Conservation (phyloP, 2,329 filamentous ascomycete genomes). For the Dendryphion nanum region DNA sequence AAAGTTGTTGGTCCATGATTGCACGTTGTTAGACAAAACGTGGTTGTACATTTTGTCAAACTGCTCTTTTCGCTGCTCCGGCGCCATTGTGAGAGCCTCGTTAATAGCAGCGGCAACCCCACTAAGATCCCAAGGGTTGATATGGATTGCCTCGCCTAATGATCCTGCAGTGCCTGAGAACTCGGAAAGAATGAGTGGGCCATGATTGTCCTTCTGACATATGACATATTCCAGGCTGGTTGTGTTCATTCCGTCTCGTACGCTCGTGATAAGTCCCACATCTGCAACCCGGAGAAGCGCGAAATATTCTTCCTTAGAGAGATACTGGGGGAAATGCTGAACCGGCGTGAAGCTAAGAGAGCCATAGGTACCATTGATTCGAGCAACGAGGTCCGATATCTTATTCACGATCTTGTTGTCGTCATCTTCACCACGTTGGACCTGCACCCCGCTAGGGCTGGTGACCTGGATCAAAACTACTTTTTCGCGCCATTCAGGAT, state of each 20-base stretch:
- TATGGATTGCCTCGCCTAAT: slow-evolving; percentile 82
- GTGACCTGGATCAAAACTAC: slow-evolving; percentile 95
- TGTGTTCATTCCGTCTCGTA: slow-evolving; percentile 97
- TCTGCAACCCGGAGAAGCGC: slow-evolving; percentile 87
- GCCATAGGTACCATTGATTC: slow-evolving; percentile 88
- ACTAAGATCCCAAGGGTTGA: slow-evolving; percentile 91
- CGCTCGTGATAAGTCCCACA: slow-evolving; percentile 90
- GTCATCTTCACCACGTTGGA: slow-evolving; percentile 66
- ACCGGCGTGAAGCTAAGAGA: slow-evolving; percentile 87
- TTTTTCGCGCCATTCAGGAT: slow-evolving; percentile 87
- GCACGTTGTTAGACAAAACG: slow-evolving; percentile 81
- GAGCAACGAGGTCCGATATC: slow-evolving; percentile 85
- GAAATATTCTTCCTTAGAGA: slow-evolving; percentile 88
- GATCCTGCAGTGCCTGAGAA: slow-evolving; percentile 93
- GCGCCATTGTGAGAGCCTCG: slow-evolving; percentile 73
- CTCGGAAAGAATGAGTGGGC: slow-evolving; percentile 90
- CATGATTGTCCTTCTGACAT: slow-evolving; percentile 82
- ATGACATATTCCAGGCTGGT: slow-evolving; percentile 93
- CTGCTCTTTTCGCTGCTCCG: slow-evolving; percentile 63
- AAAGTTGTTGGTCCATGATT: slow-evolving; percentile 80
- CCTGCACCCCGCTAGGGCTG: slow-evolving; percentile 77
- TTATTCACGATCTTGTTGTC: slow-evolving; percentile 82
- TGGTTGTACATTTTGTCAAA: slow-evolving; percentile 77
- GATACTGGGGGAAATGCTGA: slow-evolving; percentile 91
- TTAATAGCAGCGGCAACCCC: slow-evolving; percentile 84